Conservation (phyloP, 495 filamentous ascomycete species). For the Xylaria flabelliformis region DNA sequence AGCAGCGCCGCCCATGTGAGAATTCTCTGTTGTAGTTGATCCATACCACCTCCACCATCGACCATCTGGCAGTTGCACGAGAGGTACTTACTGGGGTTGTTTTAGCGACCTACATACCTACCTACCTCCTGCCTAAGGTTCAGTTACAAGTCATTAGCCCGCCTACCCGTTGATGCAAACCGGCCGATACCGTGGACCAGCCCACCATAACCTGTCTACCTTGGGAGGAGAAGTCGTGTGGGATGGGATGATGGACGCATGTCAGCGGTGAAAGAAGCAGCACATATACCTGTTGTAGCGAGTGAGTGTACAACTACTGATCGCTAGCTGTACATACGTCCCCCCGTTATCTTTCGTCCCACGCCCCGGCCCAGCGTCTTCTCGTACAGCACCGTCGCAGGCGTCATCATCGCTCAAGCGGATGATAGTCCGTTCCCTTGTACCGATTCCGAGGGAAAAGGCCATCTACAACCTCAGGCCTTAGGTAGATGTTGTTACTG, state of each 20-base stretch:
- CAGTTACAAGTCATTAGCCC: conserved; percentile 23
- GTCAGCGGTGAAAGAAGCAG: conserved; percentile 20
- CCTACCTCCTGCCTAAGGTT: neutral
- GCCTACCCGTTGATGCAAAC: conserved; percentile 18
- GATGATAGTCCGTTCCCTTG: conserved; percentile 15
- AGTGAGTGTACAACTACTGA: conserved; percentile 1
- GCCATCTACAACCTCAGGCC: neutral
- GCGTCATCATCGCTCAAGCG: conserved; percentile 15
- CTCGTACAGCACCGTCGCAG: conserved; percentile 6
- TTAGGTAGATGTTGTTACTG: neutral
- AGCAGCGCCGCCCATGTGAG: neutral
- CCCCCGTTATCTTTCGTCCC: conserved; percentile 15
- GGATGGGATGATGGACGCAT: conserved; percentile 23
- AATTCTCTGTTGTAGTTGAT: neutral
- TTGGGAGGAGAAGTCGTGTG: neutral
- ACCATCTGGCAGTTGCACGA: neutral
- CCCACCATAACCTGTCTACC: conserved; percentile 2
- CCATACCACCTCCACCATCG: neutral
- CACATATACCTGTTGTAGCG: too few species aligned
- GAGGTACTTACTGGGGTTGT: conserved; percentile 10
- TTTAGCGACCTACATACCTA: neutral
- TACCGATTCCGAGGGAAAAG: conserved; percentile 4
- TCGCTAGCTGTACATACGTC: neutral
- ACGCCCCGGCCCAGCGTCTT: conserved; percentile 9
- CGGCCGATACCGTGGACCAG: conserved; percentile 20